Base-by-base conservation (phyloP, 1,284 basidiomycete species). In the Cutaneotrichosporon daszewskae region DNA sequence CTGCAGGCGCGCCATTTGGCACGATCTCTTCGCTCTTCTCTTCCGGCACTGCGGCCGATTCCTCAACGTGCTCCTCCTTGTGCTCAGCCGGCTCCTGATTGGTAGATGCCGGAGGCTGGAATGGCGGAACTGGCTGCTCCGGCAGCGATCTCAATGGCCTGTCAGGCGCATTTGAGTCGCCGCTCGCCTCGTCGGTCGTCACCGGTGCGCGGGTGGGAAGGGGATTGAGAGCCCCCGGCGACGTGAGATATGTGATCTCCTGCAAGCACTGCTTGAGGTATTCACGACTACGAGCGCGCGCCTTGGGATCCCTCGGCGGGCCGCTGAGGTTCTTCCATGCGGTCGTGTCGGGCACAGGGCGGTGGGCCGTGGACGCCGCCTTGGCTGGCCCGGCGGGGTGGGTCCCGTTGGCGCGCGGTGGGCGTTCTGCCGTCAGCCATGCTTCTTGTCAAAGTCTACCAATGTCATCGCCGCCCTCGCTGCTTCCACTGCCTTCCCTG, bases 181-280 rank as follows among this genome's bases (percentile, higher is more conserved):
- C 43, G 17, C 40, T 37, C 13, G 45, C 33, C 11, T 50, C 53
- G 13, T 60, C 58, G 23, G 68, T 27, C 5, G 47, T 46, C 37
- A 72, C 46, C 2, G 64, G 75, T 1, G 87, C 83, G 48, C 87
- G 80, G 46, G 88, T 85, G 0, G 90, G 88, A 26, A 99, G 77
- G 27, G 94, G 95, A 67, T 99, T 99, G 76, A 98, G 83, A 4
- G 94, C 92, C 64, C 94, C 86, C 1, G 90, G 83, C 2, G 91
- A 96, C 1, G 94, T 99, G 40, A 99, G 76, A 69, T 99, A 98
- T 8, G 89, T 87, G 57, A 98, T 89, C 76, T 98, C 94, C 74
- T 97, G 94, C 27, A 98, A 75, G 72, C 95, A 90, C 81, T 98
- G 94, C 72, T 98, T 97, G 57, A 99, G 79, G 69, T 97, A 99